Conservation (phyloP, 768 basidiomycete species). For the Serendipita sp. region DNA sequence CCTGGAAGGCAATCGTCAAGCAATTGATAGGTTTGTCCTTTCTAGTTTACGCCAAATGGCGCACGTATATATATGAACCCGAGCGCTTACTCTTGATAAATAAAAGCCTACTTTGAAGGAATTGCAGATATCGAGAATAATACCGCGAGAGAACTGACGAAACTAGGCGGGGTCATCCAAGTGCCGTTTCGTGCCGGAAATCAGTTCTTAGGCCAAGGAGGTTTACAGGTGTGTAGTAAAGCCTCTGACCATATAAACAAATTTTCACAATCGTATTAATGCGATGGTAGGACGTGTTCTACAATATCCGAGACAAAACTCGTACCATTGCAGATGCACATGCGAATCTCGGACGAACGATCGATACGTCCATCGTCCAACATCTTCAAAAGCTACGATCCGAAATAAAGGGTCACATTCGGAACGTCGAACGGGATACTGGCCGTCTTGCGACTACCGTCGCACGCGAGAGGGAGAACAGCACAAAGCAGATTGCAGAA, state of each 20-base stretch:
- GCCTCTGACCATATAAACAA: neutral
- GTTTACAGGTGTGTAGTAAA: constrained; percentile 49
- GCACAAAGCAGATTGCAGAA: constrained; percentile 71
- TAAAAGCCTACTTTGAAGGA: constrained; percentile 20
- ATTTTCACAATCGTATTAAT: neutral
- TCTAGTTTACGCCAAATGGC: neutral
- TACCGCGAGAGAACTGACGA: constrained; percentile 80
- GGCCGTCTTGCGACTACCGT: constrained; percentile 82
- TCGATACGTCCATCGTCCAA: constrained; percentile 94
- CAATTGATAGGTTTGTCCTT: constrained; percentile 77
- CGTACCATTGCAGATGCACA: constrained; percentile 89
- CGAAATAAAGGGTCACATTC: constrained; percentile 96
- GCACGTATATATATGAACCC: neutral
- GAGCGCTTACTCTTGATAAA: neutral
- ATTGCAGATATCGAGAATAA: constrained; percentile 88
- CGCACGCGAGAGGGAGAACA: constrained; percentile 84
- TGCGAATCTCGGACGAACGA: constrained; percentile 86
- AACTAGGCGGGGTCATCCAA: constrained; percentile 86
- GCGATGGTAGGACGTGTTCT: constrained; percentile 70
- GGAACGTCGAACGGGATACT: constrained; percentile 92
- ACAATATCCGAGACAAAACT: constrained; percentile 83
- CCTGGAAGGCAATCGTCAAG: constrained; percentile 94
- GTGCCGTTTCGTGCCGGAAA: constrained; percentile 92
- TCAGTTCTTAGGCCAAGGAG: constrained; percentile 96
- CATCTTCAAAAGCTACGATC: constrained; percentile 87